Percentiles rank a stretch among this genome's conserved stretches.
These are phyloP conservation scores for Apiospora hydei DNA, from an alignment of 2,329 filamentous ascomycete species.

Conservation along the genomic window DNA sequence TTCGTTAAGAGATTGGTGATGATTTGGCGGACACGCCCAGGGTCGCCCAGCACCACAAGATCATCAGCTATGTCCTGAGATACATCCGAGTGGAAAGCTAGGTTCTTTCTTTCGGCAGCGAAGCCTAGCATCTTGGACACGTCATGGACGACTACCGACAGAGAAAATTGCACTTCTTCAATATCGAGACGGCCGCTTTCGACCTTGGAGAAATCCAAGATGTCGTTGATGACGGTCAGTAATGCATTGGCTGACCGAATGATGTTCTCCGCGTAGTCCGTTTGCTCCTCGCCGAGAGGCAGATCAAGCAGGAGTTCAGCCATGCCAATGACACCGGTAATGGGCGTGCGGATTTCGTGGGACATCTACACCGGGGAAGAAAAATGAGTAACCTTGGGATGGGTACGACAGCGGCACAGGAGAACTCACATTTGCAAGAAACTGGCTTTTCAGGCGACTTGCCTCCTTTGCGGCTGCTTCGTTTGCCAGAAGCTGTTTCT, in stretches of 20 bases:
- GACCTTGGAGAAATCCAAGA: constrained; percentile 87
- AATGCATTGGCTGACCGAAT: constrained; percentile 81
- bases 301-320: constrained; percentile 76
- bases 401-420: neutral
- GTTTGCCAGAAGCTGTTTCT: constrained; percentile 74
- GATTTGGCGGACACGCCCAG: constrained; percentile 83
- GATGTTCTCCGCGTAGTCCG: constrained; percentile 79
- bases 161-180: constrained; percentile 81
- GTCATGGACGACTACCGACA: constrained; percentile 76
- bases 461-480: constrained; percentile 82
- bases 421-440: constrained; percentile 67
- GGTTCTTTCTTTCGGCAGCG: constrained; percentile 79
- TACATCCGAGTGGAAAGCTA: constrained; percentile 74
- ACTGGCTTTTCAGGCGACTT: constrained; percentile 80
- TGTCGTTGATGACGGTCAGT: constrained; percentile 89
- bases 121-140: constrained; percentile 89
- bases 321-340: constrained; percentile 84
- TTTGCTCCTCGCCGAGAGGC: constrained; percentile 72
- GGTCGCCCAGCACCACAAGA: constrained; percentile 85
- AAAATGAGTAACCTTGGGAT: constrained; percentile 22
- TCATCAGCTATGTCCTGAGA: constrained; percentile 68
- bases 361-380: constrained; percentile 62
- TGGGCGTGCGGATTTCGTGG: constrained; percentile 81
- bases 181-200: constrained; percentile 80
- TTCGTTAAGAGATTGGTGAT: constrained; percentile 81